These are phyloP conservation scores for Talaromyces trachyspermus DNA, from an alignment of 495 filamentous ascomycete genomes.

Conservation along the genomic window DNA sequence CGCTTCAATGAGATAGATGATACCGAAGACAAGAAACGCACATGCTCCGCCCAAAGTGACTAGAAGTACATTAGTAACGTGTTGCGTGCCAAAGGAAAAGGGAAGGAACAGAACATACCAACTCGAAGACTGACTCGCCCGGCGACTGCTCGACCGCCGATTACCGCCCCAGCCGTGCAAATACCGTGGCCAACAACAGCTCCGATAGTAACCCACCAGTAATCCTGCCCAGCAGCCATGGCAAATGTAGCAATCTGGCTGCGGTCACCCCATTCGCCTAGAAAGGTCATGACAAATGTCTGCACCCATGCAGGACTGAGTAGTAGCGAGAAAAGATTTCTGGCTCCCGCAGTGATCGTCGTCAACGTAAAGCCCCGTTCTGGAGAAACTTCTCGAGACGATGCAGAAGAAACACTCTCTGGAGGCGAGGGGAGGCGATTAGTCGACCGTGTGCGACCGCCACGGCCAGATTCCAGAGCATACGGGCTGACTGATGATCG, in stretches of 20 bases:
- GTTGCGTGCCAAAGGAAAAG: not conserved
- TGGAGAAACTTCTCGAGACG: conserved; percentile 53
- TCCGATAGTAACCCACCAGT: conserved; percentile 96
- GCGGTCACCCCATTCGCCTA: conserved; percentile 96
- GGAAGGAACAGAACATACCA: conserved; percentile 56
- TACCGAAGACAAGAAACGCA: conserved; percentile 82
- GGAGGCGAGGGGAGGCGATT: conserved; percentile 48
- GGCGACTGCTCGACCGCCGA: conserved; percentile 87
- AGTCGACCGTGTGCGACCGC: conserved; percentile 37
- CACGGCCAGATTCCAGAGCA: conserved; percentile 38
- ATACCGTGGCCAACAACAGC: conserved; percentile 79
- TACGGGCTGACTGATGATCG: conserved; percentile 48
- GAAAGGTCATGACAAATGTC: conserved; percentile 97
- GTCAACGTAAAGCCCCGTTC: conserved; percentile 29
- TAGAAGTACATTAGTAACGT: conserved; percentile 25
- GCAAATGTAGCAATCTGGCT: conserved; percentile 98
- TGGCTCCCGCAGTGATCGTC: conserved; percentile 52
- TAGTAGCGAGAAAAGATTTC: conserved; percentile 80
- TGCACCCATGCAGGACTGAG: conserved; percentile 97
- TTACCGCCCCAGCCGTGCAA: conserved; percentile 88
- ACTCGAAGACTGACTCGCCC: conserved; percentile 92
- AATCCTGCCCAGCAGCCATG: conserved; percentile 97
- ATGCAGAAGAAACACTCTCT: conserved; percentile 46
- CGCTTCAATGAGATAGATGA: conserved; percentile 85
- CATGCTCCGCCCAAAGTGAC: conserved; percentile 92